These are phyloP conservation scores for Pichia insulana DNA, from an alignment of 805 yeast genomes.

Conservation along the genomic window DNA sequence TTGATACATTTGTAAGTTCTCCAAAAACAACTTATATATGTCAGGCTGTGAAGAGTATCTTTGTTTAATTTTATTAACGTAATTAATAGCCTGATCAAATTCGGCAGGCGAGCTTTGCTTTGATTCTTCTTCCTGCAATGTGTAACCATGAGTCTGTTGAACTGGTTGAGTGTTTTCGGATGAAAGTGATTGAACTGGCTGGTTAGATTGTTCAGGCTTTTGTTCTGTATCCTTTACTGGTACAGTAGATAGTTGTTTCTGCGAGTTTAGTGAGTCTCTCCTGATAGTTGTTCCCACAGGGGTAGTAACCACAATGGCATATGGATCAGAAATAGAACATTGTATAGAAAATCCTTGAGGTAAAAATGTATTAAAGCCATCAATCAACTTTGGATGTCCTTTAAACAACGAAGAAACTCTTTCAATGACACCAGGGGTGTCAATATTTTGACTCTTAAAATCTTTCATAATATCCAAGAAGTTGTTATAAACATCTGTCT, in stretches of 20 bases:
- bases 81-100: constrained; percentile 93
- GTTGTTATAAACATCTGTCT: constrained; percentile 93
- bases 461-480: constrained; percentile 98
- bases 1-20: constrained; percentile 92
- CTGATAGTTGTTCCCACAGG: constrained; percentile 84
- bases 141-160: constrained; percentile 10
- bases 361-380: constrained; percentile 93
- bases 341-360: constrained; percentile 95
- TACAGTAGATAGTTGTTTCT: constrained; percentile 15
- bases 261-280: constrained; percentile 38
- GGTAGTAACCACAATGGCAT: constrained; percentile 89
- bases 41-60: constrained; percentile 92
- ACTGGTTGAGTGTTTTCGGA: constrained; percentile 14
- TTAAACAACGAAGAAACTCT: constrained; percentile 84
- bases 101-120: constrained; percentile 66
- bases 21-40: constrained; percentile 88
- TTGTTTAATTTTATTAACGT: constrained; percentile 92
- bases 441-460: constrained; percentile 90
- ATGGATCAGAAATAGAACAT: constrained; percentile 88
- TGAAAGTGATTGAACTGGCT: constrained; percentile 3
- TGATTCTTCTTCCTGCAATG: constrained; percentile 15
- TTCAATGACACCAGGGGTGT: constrained; percentile 97
- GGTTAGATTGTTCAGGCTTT: constrained; percentile 13
- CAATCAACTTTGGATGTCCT: constrained; percentile 89
- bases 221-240: constrained; percentile 7